Percentiles rank a stretch among this genome's conserved stretches.
These are phyloP conservation scores for Mycogone perniciosa DNA, from an alignment of 2,329 filamentous ascomycete genomes.

Conservation along the genomic window DNA sequence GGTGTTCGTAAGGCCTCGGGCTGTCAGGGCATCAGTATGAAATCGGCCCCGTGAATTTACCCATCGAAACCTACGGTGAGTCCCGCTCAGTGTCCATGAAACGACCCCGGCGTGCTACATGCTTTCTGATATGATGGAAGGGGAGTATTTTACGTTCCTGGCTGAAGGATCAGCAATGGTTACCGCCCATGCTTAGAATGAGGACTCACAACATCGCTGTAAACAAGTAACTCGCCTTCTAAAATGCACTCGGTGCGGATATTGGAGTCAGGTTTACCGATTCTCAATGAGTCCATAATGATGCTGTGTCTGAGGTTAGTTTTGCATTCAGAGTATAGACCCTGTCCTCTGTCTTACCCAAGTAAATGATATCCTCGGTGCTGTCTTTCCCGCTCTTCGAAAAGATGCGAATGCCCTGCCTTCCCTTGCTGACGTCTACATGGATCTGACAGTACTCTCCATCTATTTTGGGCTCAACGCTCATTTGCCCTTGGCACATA, in stretches of 20 bases:
- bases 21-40: constrained; percentile 24
- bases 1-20: constrained; percentile 43
- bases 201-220: constrained; percentile 51
- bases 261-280: constrained; percentile 52
- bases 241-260: constrained; percentile 65
- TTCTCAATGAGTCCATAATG: constrained; percentile 57
- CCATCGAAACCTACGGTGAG: constrained; percentile 48
- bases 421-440: constrained; percentile 55
- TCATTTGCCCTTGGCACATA: constrained; percentile 57
- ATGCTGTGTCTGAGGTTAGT: constrained; percentile 30
- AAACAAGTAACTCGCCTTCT: constrained; percentile 78
- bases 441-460: constrained; percentile 90
- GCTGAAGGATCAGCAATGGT: neutral
- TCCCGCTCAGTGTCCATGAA: constrained; percentile 64
- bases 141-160: constrained; percentile 57
- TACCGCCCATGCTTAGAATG: too few relatives aligned
- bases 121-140: constrained; percentile 78
- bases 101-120: constrained; percentile 65
- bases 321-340: neutral
- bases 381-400: constrained; percentile 91
- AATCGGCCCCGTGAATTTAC: neutral
- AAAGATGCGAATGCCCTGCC: constrained; percentile 66
- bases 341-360: constrained; percentile 29
- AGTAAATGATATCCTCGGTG: constrained; percentile 62
- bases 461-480: constrained; percentile 76